These are phyloP conservation scores for Termitomyces sp. DNA, from an alignment of 768 basidiomycete genomes.

Conservation along the genomic window DNA sequence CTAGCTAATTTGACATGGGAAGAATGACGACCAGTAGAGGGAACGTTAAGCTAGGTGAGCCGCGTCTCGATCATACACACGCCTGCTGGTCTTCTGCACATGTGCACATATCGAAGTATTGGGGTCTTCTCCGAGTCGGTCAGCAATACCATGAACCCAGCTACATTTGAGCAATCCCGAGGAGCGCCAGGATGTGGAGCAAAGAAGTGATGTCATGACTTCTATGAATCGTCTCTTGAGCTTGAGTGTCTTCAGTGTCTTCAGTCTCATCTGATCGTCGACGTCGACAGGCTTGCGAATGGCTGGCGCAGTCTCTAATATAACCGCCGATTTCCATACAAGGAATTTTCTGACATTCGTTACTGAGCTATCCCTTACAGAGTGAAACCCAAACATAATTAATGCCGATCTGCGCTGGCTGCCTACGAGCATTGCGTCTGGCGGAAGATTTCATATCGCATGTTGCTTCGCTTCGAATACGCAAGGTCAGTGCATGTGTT, in stretches of 20 bases:
- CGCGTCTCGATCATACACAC: not conserved
- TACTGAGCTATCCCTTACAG: not conserved
- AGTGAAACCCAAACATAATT: not conserved
- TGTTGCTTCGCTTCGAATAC: not conserved
- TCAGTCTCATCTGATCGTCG: not conserved
- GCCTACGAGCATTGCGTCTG: too few relatives aligned
- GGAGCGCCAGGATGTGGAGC: not conserved
- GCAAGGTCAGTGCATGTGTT: not conserved
- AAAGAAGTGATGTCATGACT: not conserved
- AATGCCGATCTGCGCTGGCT: not conserved
- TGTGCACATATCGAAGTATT: not conserved
- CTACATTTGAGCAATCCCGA: not conserved
- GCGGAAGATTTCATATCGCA: not conserved
- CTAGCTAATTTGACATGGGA: not conserved
- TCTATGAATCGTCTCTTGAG: not conserved
- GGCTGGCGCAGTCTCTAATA: not conserved
- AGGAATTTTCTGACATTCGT: not conserved
- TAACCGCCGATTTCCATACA: not conserved
- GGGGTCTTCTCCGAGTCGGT: not conserved
- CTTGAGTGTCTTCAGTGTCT: not conserved
- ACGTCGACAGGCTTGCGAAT: not conserved
- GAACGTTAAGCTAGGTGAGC: not conserved
- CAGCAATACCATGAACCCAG: too few relatives aligned
- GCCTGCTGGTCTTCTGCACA: not conserved
- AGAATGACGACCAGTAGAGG: not conserved